Percentiles rank a stretch among this genome's conserved stretches.
phyloP scores from a whole-genome alignment of 2,329 filamentous ascomycete genomes.

The Emmonsia crescens region DNA sequence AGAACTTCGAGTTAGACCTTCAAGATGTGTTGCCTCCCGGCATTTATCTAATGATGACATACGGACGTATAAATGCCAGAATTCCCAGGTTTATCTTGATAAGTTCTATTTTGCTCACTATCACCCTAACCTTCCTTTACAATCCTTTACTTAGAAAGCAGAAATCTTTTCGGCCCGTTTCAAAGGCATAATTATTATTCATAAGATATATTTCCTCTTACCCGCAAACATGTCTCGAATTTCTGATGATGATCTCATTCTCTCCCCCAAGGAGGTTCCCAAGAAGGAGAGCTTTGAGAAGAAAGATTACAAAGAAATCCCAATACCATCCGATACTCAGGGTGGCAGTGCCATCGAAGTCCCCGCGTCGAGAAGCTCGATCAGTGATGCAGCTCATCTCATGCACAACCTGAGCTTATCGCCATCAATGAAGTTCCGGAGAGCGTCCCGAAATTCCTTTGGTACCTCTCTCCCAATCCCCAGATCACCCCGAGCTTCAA shows the following conservation, averaged over 20 bases:
- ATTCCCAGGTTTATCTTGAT: not conserved
- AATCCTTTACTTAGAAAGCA: not conserved
- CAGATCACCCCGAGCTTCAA: slow-evolving; percentile 56
- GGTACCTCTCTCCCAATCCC: slow-evolving; percentile 63
- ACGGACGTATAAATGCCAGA: not conserved
- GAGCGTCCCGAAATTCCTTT: slow-evolving; percentile 65
- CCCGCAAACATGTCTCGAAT: slow-evolving; percentile 3
- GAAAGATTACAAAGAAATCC: slow-evolving; percentile 14
- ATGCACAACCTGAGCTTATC: slow-evolving; percentile 63
- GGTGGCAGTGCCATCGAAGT: slow-evolving; percentile 52
- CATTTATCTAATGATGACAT: not conserved
- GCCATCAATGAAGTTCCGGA: slow-evolving; percentile 56
- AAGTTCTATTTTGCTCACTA: not conserved
- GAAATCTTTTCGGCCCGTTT: not conserved
- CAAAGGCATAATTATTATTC: not conserved
- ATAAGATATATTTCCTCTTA: not conserved
- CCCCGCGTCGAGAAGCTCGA: slow-evolving; percentile 55
- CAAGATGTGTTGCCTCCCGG: not conserved
- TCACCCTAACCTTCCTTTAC: not conserved
- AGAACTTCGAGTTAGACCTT: not conserved
- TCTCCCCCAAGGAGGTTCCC: not conserved
- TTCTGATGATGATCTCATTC: slow-evolving; percentile 1
- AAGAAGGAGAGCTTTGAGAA: not conserved
- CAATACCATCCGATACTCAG: slow-evolving; percentile 34
- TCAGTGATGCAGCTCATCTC: slow-evolving; percentile 56